Evolutionary conservation across 371 early-diverging fungal species (phyloP).

Genomic region (Rhizomucor miehei): DNA sequence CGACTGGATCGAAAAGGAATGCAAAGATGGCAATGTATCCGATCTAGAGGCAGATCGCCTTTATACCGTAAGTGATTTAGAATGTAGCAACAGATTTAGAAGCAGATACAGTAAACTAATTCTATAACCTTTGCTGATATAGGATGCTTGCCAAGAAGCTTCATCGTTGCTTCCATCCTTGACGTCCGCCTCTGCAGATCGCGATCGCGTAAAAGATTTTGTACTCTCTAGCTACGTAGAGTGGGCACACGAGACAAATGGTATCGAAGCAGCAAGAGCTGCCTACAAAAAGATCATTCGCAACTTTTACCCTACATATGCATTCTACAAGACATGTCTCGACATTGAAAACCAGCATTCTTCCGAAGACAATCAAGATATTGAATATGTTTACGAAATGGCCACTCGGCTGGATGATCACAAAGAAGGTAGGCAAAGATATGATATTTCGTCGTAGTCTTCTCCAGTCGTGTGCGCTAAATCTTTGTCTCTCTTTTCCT

Average conservation of each 20-base stretch:
- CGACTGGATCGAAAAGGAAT: conserved; percentile 26
- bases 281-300: conserved; percentile 51
- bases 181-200: conserved; percentile 39
- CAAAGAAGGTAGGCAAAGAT: conserved; percentile 45
- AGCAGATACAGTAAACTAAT: neutral
- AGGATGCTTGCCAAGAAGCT: conserved; percentile 43
- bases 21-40: neutral
- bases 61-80: conserved; percentile 16
- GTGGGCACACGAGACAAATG: conserved; percentile 42
- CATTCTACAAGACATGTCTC: conserved; percentile 60
- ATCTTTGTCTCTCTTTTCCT: no score
- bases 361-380: conserved; percentile 13
- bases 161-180: conserved; percentile 48
- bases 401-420: conserved; percentile 46
- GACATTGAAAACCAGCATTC: conserved; percentile 48
- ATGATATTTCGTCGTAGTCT: neutral
- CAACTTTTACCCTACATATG: conserved; percentile 55
- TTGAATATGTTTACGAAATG: conserved; percentile 52
- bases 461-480: no score
- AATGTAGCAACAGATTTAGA: conserved; percentile 6
- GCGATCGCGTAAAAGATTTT: conserved; percentile 41
- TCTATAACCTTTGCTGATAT: conserved; percentile 11
- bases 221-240: conserved; percentile 46
- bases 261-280: conserved; percentile 51
- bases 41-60: neutral